phyloP scores from a whole-genome alignment of 768 basidiomycete species.

The Scleroderma citrinum region DNA sequence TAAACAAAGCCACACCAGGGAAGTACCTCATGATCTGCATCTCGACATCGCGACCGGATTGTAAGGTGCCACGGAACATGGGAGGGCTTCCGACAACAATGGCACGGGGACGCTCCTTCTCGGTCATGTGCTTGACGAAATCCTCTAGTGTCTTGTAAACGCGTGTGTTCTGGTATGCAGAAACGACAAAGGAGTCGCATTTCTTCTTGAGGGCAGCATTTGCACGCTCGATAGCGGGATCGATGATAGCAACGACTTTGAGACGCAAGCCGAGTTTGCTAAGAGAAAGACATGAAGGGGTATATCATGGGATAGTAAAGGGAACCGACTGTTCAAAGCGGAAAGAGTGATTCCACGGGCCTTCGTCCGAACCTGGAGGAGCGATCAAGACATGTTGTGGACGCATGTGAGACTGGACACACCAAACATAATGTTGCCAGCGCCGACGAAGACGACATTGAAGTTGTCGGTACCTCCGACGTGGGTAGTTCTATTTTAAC shows the following conservation, averaged over 20 bases:
- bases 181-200: constrained; percentile 87
- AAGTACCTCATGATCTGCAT: constrained; percentile 81
- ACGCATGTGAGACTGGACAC: constrained; percentile 10
- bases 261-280: constrained; percentile 95
- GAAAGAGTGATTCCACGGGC: constrained; percentile 92
- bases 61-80: constrained; percentile 79
- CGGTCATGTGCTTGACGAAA: constrained; percentile 64
- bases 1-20: constrained; percentile 83
- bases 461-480: constrained; percentile 66
- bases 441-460: constrained; percentile 93
- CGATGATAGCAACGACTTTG: constrained; percentile 92
- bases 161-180: constrained; percentile 86
- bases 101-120: constrained; percentile 66
- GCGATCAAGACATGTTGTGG: background rate
- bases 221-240: constrained; percentile 83
- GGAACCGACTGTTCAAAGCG: constrained; percentile 75
- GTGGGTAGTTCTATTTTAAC: constrained; percentile 37
- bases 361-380: constrained; percentile 70
- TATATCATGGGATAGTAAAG: background rate
- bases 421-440: constrained; percentile 99
- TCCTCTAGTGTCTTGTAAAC: constrained; percentile 83
- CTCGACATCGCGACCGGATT: constrained; percentile 79
- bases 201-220: constrained; percentile 79
- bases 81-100: constrained; percentile 91
- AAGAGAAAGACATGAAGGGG: constrained; percentile 9